Base-by-base conservation (phyloP, 306 rosid genomes). In the Malus orientalis region DNA sequence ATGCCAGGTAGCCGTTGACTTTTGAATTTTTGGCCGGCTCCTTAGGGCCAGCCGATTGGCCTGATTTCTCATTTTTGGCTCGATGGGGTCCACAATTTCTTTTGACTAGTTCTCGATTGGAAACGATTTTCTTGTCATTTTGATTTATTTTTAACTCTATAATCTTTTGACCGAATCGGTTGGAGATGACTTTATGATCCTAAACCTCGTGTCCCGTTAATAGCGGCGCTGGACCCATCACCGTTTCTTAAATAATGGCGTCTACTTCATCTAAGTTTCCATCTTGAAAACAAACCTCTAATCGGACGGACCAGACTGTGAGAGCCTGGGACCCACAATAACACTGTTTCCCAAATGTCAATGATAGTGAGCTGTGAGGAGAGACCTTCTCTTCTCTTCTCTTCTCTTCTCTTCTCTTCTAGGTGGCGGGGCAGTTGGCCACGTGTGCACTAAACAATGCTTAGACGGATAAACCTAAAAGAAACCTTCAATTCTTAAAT, bases 61-160 rank as follows among this genome's bases (percentile, higher is more conserved):
- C 0, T 6, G 8, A 1, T 36, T 6, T 36, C 38, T 8, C 8
- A 36, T 36, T 36, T 36, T 36, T 36, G 8, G 0, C 8, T 1
- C 2, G 38, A 0, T 6, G 2, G 0, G 8, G 38, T 0, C 38
- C 38, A 36, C 38, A 2, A 36, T 0, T 7, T 36, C 8, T 36
- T 36, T 36, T 36, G 38, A 7, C 8, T 36, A 36, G 38, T 0
- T 0, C 8, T 36, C 2, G 8, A 36, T 36, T 36, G 0, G 2
- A 36, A 8, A 36, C 8, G 8, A 6, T 36, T 36, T 36, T 36
- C 3, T 0, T 36, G 2, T 36, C 0, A 33, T 36, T 36, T 36
- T 1, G 2, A 36, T 7, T 0, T 36, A 36, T 6, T 36, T 36
- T 36, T 36, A 36, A 0, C 8, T 7, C 0, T 36, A 36, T 36